Conservation (phyloP, 169 alveolate genomes). For the Miamiensis avidus region DNA sequence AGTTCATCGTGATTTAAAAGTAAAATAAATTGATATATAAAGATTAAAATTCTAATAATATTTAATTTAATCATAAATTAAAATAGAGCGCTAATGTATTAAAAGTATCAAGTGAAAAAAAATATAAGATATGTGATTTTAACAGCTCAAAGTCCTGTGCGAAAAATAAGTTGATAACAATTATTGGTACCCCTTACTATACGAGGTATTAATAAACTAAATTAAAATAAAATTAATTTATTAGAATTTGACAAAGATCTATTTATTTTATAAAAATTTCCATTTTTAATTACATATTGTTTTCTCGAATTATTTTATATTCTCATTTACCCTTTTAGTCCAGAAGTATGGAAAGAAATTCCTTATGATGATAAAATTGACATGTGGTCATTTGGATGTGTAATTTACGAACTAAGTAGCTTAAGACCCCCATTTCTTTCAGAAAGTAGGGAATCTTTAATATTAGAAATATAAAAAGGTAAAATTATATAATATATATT, state of each 20-base stretch:
- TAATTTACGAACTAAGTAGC: background rate
- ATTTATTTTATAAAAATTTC: too few species aligned
- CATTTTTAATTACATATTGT: too few species aligned
- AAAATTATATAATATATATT: too few species aligned
- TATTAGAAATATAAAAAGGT: background rate
- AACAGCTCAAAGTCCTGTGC: background rate
- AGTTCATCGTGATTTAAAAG: background rate
- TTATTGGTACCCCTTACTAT: background rate
- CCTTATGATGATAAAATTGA: constrained; percentile 75
- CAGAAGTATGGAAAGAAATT: constrained; percentile 80
- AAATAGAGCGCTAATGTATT: background rate
- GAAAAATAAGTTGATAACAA: background rate
- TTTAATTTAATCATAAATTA: too few species aligned
- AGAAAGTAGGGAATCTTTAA: background rate
- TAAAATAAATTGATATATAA: too few species aligned
- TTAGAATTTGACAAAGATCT: too few species aligned
- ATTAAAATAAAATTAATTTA: too few species aligned
- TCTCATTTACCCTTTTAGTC: too few species aligned
- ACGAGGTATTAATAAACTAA: too few species aligned
- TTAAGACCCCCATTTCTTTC: background rate
- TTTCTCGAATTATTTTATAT: too few species aligned
- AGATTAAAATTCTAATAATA: background rate
- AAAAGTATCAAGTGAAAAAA: background rate
- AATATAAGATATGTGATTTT: background rate
- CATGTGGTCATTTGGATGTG: constrained; percentile 59